These are phyloP conservation scores for Aspergillus pseudotamarii DNA, from an alignment of 2,329 filamentous ascomycete genomes.

Conservation along the genomic window DNA sequence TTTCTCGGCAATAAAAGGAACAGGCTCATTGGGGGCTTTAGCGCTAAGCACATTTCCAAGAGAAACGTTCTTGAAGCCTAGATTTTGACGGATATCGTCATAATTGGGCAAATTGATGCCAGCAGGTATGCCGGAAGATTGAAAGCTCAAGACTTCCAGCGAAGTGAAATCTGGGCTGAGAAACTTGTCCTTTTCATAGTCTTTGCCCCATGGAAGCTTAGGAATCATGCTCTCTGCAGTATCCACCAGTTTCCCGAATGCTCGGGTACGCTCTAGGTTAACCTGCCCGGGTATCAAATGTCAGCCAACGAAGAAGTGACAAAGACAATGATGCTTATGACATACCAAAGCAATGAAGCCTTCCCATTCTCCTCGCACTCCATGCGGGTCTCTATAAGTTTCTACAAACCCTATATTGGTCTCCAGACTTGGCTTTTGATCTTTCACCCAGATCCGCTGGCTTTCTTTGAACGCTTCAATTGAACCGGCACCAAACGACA, in stretches of 20 bases:
- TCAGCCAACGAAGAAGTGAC: conserved; percentile 29
- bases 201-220: conserved; percentile 80
- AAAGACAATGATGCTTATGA: conserved; percentile 3
- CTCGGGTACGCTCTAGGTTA: conserved; percentile 85
- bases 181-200: conserved; percentile 97
- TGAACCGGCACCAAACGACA: conserved; percentile 74
- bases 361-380: conserved; percentile 81
- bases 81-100: conserved; percentile 61
- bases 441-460: conserved; percentile 79
- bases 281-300: conserved; percentile 48
- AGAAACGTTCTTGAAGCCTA: conserved; percentile 73
- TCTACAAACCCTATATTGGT: conserved; percentile 83
- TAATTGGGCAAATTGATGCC: conserved; percentile 63
- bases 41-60: conserved; percentile 91
- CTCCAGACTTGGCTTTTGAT: conserved; percentile 79
- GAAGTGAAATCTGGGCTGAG: conserved; percentile 94
- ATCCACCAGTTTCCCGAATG: conserved; percentile 82
- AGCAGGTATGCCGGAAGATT: conserved; percentile 63
- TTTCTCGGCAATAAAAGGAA: conserved; percentile 81
- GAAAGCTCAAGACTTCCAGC: conserved; percentile 85
- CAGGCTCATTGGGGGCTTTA: conserved; percentile 87
- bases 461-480: conserved; percentile 78
- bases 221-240: conserved; percentile 83
- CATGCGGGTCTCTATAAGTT: conserved; percentile 81
- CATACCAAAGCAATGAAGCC: conserved; percentile 70